Percentiles rank a stretch among this genome's conserved stretches.
phyloP scores from a whole-genome alignment of 352 stramenopile genomes.

The Globisporangium irregulare region DNA sequence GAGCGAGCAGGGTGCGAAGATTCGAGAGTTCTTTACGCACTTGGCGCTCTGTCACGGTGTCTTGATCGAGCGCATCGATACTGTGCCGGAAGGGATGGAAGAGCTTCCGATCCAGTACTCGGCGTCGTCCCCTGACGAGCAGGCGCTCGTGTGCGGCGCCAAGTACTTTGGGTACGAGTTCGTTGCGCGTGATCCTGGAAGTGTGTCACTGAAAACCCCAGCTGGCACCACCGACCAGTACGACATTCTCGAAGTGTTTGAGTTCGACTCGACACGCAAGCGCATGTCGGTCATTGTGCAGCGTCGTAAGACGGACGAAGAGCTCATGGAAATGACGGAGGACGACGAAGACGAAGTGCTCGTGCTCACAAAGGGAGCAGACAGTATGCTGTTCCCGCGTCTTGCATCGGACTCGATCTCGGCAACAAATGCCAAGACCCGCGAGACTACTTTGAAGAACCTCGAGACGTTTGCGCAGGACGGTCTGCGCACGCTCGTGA shows the following conservation, averaged over 20 bases:
- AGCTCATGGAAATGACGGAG: slow-evolving; percentile 67
- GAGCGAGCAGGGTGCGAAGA: slow-evolving; percentile 43
- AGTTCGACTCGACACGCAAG: slow-evolving; percentile 91
- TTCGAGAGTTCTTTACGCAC: slow-evolving; percentile 83
- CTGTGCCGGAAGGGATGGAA: slow-evolving; percentile 39
- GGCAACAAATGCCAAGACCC: slow-evolving; percentile 34
- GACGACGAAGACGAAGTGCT: slow-evolving; percentile 71
- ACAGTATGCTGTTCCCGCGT: slow-evolving; percentile 85
- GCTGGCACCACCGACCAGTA: slow-evolving; percentile 66
- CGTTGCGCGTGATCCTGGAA: slow-evolving; percentile 61
- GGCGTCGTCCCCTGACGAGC: slow-evolving; percentile 87
- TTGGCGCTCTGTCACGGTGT: slow-evolving; percentile 94
- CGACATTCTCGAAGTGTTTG: slow-evolving; percentile 91
- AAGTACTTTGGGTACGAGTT: slow-evolving; percentile 89
- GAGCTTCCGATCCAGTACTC: slow-evolving; percentile 70
- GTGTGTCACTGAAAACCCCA: slow-evolving; percentile 61
- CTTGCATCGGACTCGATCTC: slow-evolving; percentile 32
- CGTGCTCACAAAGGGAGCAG: slow-evolving; percentile 77
- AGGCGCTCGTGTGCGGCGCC: slow-evolving; percentile 78
- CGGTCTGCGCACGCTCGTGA: slow-evolving; percentile 85
- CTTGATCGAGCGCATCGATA: slow-evolving; percentile 92
- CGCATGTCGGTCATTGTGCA: slow-evolving; percentile 86
- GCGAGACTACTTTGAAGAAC: slow-evolving; percentile 55
- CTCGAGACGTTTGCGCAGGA: slow-evolving; percentile 84
- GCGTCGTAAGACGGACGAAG: slow-evolving; percentile 60